phyloP scores from a whole-genome alignment of 2,329 filamentous ascomycete genomes.

The Paecilomyces niveus region DNA sequence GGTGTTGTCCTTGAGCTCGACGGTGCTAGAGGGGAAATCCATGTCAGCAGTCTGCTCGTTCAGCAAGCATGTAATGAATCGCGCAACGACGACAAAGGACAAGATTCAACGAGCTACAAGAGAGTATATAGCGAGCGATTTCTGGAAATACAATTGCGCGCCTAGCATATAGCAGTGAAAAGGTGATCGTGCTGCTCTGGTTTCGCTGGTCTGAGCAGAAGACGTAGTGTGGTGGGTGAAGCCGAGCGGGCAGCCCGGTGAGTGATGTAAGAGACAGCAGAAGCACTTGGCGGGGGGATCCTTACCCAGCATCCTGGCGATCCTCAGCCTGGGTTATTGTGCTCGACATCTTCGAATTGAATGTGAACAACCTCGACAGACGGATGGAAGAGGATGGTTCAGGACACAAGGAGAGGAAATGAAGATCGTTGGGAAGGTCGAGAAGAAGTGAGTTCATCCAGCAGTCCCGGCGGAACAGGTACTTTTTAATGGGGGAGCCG shows the following conservation, averaged over 20 bases:
- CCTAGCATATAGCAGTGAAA: neutral
- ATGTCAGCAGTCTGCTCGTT: conserved; percentile 24
- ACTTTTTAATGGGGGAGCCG: conserved; percentile 1
- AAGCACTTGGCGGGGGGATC: conserved; percentile 15
- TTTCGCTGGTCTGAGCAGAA: neutral
- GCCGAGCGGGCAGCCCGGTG: neutral
- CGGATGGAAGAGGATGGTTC: neutral
- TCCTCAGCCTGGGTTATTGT: conserved; percentile 46
- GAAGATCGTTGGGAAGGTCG: conserved; percentile 1
- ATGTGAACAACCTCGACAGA: neutral
- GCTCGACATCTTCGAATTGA: conserved; percentile 39
- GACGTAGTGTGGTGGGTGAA: neutral
- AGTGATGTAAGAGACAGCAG: conserved; percentile 32
- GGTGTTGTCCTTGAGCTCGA: conserved; percentile 98
- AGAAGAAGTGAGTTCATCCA: conserved; percentile 6
- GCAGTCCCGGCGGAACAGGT: conserved; percentile 7
- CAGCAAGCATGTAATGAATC: neutral
- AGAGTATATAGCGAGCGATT: neutral
- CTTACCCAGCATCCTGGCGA: conserved; percentile 46
- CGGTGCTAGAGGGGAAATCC: conserved; percentile 51
- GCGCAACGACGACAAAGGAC: neutral
- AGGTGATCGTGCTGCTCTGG: neutral
- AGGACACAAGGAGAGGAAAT: neutral
- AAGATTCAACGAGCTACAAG: neutral
- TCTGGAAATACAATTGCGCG: neutral